Evolutionary conservation across 371 early-diverging fungal species (phyloP), one percentile per base, ranked within the genome.

Genomic region (Lichtheimia ornata): DNA sequence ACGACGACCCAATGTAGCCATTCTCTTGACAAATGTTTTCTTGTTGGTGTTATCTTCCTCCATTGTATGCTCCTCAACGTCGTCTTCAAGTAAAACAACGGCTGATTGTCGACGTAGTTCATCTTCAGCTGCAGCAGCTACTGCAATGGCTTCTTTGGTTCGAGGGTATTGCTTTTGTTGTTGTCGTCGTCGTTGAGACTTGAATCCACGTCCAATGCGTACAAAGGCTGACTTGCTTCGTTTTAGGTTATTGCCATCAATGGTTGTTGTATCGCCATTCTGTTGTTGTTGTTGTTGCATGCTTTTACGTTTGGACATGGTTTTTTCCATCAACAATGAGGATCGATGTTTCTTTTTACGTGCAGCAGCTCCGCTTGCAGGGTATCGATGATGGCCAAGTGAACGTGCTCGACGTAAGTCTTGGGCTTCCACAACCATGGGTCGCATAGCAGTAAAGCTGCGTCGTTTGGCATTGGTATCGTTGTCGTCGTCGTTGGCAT

Each of bases 1-100:
- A 17, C 67, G 66, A 50, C 71, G 69, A 41, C 65, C 69, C 55
- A 77, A 58, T 2, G 74, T 67, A 30, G 77, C 67, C 69, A 77
- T 70, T 44, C 74, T 61, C 50, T 70, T 72, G 5, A 77, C 74
- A 70, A 77, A 77, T 27, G 66, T 70, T 24, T 53, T 59, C 11
- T 27, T 22, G 41, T 40, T 40, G 45, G 47, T n/a, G 18, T 47
- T 22, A 2, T 35, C 35, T 35, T 35, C 11, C 2, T 35, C 35
- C 35, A 35, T 35, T 35, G 35, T 9, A 11, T 35, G 5, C 0
- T 35, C 35, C 9, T 35, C 35, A 22, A 12, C 14, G 11, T 47
- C 14, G 11, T 47, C 47, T 7, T 47, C 47, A 47, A 22, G 18
- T n/a, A 47, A 22, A 47, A 22, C 47, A 47, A 22, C n/a, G 14